phyloP scores from a whole-genome alignment of 2,329 filamentous ascomycete genomes.

The Colletotrichum tofieldiae region DNA sequence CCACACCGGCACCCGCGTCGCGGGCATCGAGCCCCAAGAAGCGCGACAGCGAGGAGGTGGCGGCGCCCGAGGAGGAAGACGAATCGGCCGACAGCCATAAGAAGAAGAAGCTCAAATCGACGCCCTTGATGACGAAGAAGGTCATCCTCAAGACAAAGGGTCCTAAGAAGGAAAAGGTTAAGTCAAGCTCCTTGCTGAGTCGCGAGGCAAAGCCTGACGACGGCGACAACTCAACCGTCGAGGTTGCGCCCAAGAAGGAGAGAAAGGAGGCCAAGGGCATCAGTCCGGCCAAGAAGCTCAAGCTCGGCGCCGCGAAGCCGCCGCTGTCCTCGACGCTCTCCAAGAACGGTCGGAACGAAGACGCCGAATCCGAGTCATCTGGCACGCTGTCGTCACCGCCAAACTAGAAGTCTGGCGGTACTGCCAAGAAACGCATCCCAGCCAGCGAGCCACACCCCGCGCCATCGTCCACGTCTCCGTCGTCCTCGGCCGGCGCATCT shows the following conservation, averaged over 20 bases:
- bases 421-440: background rate
- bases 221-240: constrained; percentile 46
- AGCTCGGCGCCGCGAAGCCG: constrained; percentile 60
- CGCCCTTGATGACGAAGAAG: constrained; percentile 64
- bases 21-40: constrained; percentile 71
- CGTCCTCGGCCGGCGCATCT: background rate
- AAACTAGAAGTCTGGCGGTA: constrained; percentile 31
- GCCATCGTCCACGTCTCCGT: background rate
- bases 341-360: constrained; percentile 63
- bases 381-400: constrained; percentile 71
- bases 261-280: constrained; percentile 51
- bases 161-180: constrained; percentile 70
- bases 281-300: constrained; percentile 61
- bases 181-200: constrained; percentile 65
- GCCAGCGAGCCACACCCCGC: background rate
- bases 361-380: constrained; percentile 70
- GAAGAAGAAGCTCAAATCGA: constrained; percentile 73
- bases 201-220: constrained; percentile 62
- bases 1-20: constrained; percentile 71
- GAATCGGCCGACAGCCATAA: constrained; percentile 67
- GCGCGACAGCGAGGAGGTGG: constrained; percentile 68
- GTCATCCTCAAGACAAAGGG: constrained; percentile 69
- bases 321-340: constrained; percentile 64
- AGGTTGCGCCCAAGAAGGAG: constrained; percentile 57
- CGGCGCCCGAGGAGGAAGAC: constrained; percentile 64